Conservation (phyloP, 2,329 filamentous ascomycete species). For the Fusarium paranaense region DNA sequence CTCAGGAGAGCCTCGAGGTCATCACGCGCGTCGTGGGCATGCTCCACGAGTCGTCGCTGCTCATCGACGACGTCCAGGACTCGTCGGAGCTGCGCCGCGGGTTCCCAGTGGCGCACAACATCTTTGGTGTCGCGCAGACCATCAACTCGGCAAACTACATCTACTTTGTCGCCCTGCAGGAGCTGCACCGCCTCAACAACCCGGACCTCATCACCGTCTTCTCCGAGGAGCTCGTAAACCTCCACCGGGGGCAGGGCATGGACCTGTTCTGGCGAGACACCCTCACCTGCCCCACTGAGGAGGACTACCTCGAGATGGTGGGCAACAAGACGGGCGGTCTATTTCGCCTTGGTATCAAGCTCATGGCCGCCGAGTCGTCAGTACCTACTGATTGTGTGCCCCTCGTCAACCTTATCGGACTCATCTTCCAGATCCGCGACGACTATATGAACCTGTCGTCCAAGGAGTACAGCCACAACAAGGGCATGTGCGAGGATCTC, state of each 20-base stretch:
- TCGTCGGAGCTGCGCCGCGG: conserved; percentile 80
- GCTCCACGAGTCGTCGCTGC: conserved; percentile 85
- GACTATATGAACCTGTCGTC: conserved; percentile 91
- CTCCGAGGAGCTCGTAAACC: conserved; percentile 84
- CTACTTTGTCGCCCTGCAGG: conserved; percentile 83
- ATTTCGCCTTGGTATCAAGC: conserved; percentile 85
- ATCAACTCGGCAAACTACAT: conserved; percentile 94
- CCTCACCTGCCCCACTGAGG: conserved; percentile 84
- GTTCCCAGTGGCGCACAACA: conserved; percentile 83
- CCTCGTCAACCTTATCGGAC: conserved; percentile 85
- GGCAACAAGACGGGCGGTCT: conserved; percentile 90
- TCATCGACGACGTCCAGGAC: conserved; percentile 92
- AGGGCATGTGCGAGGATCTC: conserved; percentile 94
- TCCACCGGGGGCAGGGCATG: conserved; percentile 90
- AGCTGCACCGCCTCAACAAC: conserved; percentile 78
- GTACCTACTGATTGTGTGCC: conserved; percentile 77
- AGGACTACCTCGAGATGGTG: conserved; percentile 95
- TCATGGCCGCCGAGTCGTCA: conserved; percentile 83
- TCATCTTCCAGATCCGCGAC: conserved; percentile 91
- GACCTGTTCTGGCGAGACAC: conserved; percentile 92
- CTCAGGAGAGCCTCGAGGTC: conserved; percentile 73
- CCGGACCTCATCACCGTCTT: conserved; percentile 76
- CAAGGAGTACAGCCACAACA: conserved; percentile 84
- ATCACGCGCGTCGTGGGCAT: conserved; percentile 86
- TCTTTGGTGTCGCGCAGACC: conserved; percentile 88